Conservation (phyloP, 2,329 filamentous ascomycete genomes). For the Penicillium sp. region DNA sequence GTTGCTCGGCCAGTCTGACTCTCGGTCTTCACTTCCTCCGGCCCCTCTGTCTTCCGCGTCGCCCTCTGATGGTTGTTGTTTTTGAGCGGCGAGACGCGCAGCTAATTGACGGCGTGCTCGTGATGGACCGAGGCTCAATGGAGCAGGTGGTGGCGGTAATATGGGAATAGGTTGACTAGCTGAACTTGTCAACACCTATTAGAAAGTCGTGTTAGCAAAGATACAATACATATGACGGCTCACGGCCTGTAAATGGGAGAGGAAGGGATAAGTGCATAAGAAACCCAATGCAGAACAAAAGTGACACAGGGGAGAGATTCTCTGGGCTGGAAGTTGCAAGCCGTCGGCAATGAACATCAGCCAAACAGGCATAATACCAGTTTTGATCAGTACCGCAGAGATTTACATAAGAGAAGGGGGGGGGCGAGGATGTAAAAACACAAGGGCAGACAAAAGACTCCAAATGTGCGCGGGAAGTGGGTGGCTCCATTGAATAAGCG, state of each 20-base stretch:
- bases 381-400: not conserved
- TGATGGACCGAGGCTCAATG: constrained; percentile 80
- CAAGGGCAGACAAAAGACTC: not conserved
- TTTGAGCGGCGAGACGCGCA: constrained; percentile 74
- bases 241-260: not conserved
- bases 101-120: constrained; percentile 86
- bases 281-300: not conserved
- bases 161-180: constrained; percentile 46
- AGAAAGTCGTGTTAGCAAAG: constrained; percentile 14
- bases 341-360: not conserved
- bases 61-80: constrained; percentile 55
- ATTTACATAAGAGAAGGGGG: not conserved
- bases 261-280: not conserved
- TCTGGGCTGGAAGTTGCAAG: not conserved
- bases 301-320: not conserved
- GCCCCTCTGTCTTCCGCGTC: constrained; percentile 25
- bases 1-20: constrained; percentile 35
- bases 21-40: constrained; percentile 23
- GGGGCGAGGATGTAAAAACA: not conserved
- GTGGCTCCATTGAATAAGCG: not conserved
- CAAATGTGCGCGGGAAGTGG: not conserved
- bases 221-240: not conserved
- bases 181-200: constrained; percentile 29
- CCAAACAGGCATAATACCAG: not conserved
- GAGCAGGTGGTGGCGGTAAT: constrained; percentile 62